Conservation (phyloP, 2,329 filamentous ascomycete genomes). For the Podosphaera aphanis region DNA sequence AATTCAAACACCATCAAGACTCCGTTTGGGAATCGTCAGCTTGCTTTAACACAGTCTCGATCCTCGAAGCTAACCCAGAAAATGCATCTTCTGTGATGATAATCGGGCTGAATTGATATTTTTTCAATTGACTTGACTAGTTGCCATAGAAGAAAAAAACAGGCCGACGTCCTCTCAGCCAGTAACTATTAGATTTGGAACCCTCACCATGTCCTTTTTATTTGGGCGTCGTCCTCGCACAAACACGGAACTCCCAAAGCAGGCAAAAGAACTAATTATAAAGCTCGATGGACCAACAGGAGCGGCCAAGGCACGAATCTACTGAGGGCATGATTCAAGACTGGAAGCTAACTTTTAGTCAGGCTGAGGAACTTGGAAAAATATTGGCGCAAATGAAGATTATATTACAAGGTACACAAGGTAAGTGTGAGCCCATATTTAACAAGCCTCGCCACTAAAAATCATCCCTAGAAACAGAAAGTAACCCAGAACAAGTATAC, state of each 20-base stretch:
- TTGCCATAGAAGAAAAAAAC: background rate
- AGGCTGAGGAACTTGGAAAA: conserved; percentile 75
- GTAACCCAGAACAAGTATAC: conserved; percentile 67
- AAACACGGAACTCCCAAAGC: conserved; percentile 30
- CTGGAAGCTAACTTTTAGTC: conserved; percentile 7
- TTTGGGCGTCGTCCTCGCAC: conserved; percentile 36
- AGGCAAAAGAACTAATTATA: conserved; percentile 36
- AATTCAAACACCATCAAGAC: too few species aligned
- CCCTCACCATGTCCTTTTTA: conserved; percentile 39
- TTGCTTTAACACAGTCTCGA: too few species aligned
- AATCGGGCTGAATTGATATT: too few species aligned
- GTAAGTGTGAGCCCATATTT: conserved; percentile 23
- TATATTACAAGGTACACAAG: conserved; percentile 77
- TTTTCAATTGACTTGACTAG: background rate
- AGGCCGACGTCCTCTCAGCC: background rate
- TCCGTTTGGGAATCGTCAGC: too few species aligned
- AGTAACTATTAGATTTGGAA: background rate
- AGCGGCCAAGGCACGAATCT: conserved; percentile 26
- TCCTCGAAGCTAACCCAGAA: too few species aligned
- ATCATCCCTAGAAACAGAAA: conserved; percentile 47
- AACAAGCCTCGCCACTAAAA: background rate
- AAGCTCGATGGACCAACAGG: conserved; percentile 34
- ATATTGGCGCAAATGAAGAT: conserved; percentile 79
- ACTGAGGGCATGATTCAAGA: conserved; percentile 1
- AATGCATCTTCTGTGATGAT: too few species aligned